Conservation (phyloP, 371 early-diverging fungal species). For the Syncephalastrum contaminatum region DNA sequence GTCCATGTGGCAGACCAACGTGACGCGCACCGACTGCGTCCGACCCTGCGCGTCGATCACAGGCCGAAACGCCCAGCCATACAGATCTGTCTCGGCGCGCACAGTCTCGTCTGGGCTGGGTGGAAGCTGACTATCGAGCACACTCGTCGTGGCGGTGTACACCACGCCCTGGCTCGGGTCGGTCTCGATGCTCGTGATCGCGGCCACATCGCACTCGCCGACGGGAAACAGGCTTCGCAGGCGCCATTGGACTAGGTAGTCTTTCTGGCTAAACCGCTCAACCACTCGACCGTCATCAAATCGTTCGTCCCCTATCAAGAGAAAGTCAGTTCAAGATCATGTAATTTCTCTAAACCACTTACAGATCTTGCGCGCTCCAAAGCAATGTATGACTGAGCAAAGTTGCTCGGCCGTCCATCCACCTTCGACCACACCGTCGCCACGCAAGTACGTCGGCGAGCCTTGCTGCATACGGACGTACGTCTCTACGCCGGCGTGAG, state of each 20-base stretch:
- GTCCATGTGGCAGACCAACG: constrained; percentile 57
- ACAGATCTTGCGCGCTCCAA: constrained; percentile 48
- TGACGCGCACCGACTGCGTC: constrained; percentile 45
- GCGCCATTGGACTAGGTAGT: constrained; percentile 50
- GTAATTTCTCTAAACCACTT: constrained; percentile 5
- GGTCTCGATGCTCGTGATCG: constrained; percentile 54
- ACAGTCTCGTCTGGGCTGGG: constrained; percentile 31
- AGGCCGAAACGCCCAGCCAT: constrained; percentile 62
- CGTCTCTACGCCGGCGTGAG: constrained; percentile 9
- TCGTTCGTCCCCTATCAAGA: constrained; percentile 49
- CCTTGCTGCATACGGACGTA: constrained; percentile 4
- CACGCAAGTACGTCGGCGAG: constrained; percentile 42
- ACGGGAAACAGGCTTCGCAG: constrained; percentile 11
- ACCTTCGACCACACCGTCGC: constrained; percentile 51
- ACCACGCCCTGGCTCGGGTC: constrained; percentile 55
- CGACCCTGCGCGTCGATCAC: constrained; percentile 39
- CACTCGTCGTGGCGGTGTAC: constrained; percentile 57
- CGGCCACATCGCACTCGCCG: constrained; percentile 17
- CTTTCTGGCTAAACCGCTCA: constrained; percentile 57
- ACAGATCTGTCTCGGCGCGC: constrained; percentile 50
- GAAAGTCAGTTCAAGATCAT: not conserved
- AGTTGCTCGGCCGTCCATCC: constrained; percentile 59
- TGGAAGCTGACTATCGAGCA: constrained; percentile 50
- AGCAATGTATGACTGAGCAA: constrained; percentile 43
- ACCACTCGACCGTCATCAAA: constrained; percentile 51